A percentile compares a stretch with the other conserved stretches of the same genome.
Conservation (phyloP, 2,329 filamentous ascomycete genomes). For the Phoma sp. region DNA sequence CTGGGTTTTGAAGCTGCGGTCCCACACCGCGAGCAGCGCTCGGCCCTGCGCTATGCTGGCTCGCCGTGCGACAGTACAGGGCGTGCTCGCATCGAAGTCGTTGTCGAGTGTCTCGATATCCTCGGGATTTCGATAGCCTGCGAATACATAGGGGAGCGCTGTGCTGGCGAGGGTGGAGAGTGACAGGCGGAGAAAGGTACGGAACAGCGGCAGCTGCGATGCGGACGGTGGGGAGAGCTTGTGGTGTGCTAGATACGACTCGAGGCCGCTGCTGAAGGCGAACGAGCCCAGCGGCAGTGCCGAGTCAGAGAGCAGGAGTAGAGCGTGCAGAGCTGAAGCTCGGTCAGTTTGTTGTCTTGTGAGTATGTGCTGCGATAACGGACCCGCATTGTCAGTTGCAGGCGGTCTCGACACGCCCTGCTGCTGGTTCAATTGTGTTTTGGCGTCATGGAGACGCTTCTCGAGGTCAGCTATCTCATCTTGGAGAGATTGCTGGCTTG, state of each 20-base stretch:
- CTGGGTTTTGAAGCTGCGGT: constrained; percentile 66
- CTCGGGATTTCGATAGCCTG: constrained; percentile 66
- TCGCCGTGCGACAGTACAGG: constrained; percentile 80
- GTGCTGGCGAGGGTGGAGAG: constrained; percentile 75
- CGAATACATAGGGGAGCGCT: constrained; percentile 76
- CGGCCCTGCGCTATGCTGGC: constrained; percentile 79
- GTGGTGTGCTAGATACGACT: constrained; percentile 80
- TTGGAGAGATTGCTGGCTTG: constrained; percentile 40
- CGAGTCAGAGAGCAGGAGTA: constrained; percentile 81
- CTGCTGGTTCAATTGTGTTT: constrained; percentile 53
- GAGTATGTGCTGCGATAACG: neutral
- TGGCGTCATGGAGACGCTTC: constrained; percentile 55
- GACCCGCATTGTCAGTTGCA: constrained; percentile 6
- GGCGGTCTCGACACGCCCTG: constrained; percentile 7
- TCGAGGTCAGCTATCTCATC: constrained; percentile 69
- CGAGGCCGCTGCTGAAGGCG: constrained; percentile 82
- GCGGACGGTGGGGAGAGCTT: constrained; percentile 43
- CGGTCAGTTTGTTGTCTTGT: neutral
- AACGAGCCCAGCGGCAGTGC: constrained; percentile 85
- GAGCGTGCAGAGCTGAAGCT: constrained; percentile 63
- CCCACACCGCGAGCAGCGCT: constrained; percentile 78
- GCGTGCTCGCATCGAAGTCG: constrained; percentile 75
- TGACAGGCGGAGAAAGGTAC: constrained; percentile 73
- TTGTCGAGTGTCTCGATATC: constrained; percentile 71
- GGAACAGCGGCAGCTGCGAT: constrained; percentile 58